These are phyloP conservation scores for Pleurostoma richardsiae DNA, from an alignment of 2,329 filamentous ascomycete genomes.

Conservation along the genomic window DNA sequence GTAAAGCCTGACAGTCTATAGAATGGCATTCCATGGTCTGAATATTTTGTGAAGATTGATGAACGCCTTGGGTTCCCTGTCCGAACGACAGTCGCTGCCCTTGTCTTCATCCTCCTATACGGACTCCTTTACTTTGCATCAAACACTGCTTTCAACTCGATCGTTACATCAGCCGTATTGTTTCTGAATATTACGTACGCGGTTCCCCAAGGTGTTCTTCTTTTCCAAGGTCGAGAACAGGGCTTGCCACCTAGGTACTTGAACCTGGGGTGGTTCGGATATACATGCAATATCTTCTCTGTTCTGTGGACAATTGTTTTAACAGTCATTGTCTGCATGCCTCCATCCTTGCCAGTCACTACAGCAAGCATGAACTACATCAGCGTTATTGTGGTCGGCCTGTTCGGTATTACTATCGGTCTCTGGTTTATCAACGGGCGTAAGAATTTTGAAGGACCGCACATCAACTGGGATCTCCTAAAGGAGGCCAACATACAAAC, in stretches of 20 bases:
- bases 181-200: background rate
- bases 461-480: background rate
- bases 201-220: background rate
- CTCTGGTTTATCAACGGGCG: background rate
- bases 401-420: background rate
- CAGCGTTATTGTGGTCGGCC: background rate
- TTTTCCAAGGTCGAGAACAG: background rate
- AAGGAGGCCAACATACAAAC: background rate
- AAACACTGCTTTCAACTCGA: background rate
- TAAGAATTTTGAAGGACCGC: background rate
- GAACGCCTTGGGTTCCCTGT: background rate
- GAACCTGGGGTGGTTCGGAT: background rate
- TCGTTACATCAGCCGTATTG: background rate
- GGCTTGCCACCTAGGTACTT: background rate
- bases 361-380: background rate
- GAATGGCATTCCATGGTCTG: background rate
- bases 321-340: background rate
- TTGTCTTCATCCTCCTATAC: background rate
- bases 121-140: background rate
- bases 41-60: background rate
- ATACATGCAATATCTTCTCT: background rate
- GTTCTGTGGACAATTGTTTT: background rate
- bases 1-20: background rate
- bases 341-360: background rate
- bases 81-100: background rate